A percentile compares a stretch with the other conserved stretches of the same genome.
phyloP scores from a whole-genome alignment of 1,139 yeast species.

The Yamadazyma taylorii region DNA sequence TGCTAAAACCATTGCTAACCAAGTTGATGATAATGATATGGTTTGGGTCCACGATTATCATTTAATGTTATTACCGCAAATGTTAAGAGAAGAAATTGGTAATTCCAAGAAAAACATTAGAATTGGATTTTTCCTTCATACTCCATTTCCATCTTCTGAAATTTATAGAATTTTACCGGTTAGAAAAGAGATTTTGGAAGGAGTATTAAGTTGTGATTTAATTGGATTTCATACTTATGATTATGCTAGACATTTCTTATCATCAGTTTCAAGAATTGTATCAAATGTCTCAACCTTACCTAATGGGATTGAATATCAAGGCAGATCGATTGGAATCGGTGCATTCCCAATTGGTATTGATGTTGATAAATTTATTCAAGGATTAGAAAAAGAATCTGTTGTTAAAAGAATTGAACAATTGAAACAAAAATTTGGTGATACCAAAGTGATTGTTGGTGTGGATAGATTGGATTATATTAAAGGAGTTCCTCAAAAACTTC shows the following conservation, averaged over 20 bases:
- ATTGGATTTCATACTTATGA: slow-evolving; percentile 99
- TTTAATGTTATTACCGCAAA: slow-evolving; percentile 89
- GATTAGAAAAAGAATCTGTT: slow-evolving; percentile 65
- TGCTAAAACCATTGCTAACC: slow-evolving; percentile 70
- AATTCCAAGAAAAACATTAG: slow-evolving; percentile 54
- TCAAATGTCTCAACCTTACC: slow-evolving; percentile 79
- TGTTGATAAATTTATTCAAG: slow-evolving; percentile 85
- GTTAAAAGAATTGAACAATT: slow-evolving; percentile 63
- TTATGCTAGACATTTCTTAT: slow-evolving; percentile 95
- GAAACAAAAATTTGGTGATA: slow-evolving; percentile 59
- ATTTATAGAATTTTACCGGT: slow-evolving; percentile 95
- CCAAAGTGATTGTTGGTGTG: slow-evolving; percentile 91
- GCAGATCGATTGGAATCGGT: slow-evolving; percentile 80
- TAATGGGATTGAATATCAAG: slow-evolving; percentile 81
- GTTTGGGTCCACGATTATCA: slow-evolving; percentile 99
- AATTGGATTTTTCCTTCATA: slow-evolving; percentile 92
- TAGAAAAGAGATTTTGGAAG: slow-evolving; percentile 85
- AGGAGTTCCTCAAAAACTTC: slow-evolving; percentile 96
- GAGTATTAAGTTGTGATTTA: slow-evolving; percentile 90
- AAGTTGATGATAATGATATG: slow-evolving; percentile 79
- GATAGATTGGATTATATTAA: slow-evolving; percentile 94
- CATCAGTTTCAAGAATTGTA: slow-evolving; percentile 86
- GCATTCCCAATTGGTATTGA: slow-evolving; percentile 99
- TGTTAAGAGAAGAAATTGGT: slow-evolving; percentile 70
- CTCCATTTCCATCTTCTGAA: slow-evolving; percentile 97